Evolutionary conservation across 306 rosid genomes (phyloP).

Genomic region (Fragaria vesca): DNA sequence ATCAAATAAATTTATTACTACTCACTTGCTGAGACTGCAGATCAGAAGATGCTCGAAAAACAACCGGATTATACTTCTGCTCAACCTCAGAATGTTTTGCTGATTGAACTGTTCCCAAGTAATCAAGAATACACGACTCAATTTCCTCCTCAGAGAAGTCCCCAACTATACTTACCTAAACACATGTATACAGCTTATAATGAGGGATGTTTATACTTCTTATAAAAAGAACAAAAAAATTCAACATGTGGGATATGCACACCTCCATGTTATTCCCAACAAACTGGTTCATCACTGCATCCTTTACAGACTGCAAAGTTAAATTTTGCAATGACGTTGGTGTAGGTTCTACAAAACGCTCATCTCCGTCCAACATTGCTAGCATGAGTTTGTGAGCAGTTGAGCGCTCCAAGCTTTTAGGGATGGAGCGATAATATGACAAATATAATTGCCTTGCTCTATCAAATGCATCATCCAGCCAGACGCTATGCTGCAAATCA

Average conservation of each 20-base stretch:
- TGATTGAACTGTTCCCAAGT: conserved; percentile 83
- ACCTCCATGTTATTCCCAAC: conserved; percentile 98
- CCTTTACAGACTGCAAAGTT: conserved; percentile 78
- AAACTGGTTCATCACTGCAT: conserved; percentile 93
- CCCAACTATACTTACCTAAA: conserved; percentile 86
- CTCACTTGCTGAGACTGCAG: conserved; percentile 92
- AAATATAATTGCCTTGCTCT: conserved; percentile 91
- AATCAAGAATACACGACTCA: conserved; percentile 92
- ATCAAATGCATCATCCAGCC: conserved; percentile 98
- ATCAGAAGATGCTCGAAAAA: conserved; percentile 69
- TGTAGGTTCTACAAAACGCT: conserved; percentile 94
- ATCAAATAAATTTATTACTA: conserved; percentile 12
- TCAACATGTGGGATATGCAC: conserved; percentile 14
- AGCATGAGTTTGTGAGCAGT: conserved; percentile 99
- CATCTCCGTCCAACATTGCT: conserved; percentile 95
- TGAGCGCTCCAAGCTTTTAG: conserved; percentile 98
- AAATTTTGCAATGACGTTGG: conserved; percentile 82
- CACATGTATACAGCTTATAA: conserved; percentile 7
- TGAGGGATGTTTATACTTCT: conserved; percentile 9
- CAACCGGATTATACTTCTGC: conserved; percentile 49
- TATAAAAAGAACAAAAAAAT: background rate
- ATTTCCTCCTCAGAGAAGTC: conserved; percentile 87
- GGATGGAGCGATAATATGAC: conserved; percentile 93
- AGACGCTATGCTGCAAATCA: conserved; percentile 89
- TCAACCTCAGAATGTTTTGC: conserved; percentile 33